phyloP scores from a whole-genome alignment of 2,329 filamentous ascomycete species.

The Colletotrichum lentis region DNA sequence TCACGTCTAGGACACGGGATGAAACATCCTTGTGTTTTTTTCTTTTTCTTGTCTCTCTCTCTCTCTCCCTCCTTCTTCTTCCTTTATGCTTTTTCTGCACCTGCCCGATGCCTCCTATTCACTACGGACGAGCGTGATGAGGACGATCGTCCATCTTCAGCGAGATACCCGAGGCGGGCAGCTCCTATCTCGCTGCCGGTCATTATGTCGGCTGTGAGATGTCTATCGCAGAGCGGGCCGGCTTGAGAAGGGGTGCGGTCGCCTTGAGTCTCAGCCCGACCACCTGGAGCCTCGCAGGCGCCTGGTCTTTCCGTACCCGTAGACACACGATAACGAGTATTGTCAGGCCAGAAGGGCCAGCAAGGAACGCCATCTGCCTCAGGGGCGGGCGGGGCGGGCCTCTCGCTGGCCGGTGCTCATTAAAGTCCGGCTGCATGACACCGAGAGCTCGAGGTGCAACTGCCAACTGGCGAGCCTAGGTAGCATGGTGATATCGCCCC shows the following conservation, averaged over 20 bases:
- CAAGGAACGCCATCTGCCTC: neutral
- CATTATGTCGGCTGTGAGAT: neutral
- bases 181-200: neutral
- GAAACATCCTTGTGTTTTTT: conserved; percentile 19
- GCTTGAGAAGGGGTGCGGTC: neutral
- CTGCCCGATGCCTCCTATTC: neutral
- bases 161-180: neutral
- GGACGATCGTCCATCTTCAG: neutral
- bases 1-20: conserved; percentile 28
- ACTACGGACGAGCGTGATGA: neutral
- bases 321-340: no score
- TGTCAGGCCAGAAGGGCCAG: neutral
- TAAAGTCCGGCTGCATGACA: conserved; percentile 1
- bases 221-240: neutral
- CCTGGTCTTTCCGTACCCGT: neutral
- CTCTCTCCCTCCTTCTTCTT: neutral
- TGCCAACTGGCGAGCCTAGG: no score
- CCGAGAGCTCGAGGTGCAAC: neutral
- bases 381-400: neutral
- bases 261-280: neutral
- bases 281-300: neutral
- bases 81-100: no score
- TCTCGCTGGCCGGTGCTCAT: conserved; percentile 2
- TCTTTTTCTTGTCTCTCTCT: neutral
- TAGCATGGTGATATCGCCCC: neutral